Percentiles rank a stretch among this genome's conserved stretches.
Conservation (phyloP, 2,329 filamentous ascomycete genomes). For the Scedosporium minutisporum region DNA sequence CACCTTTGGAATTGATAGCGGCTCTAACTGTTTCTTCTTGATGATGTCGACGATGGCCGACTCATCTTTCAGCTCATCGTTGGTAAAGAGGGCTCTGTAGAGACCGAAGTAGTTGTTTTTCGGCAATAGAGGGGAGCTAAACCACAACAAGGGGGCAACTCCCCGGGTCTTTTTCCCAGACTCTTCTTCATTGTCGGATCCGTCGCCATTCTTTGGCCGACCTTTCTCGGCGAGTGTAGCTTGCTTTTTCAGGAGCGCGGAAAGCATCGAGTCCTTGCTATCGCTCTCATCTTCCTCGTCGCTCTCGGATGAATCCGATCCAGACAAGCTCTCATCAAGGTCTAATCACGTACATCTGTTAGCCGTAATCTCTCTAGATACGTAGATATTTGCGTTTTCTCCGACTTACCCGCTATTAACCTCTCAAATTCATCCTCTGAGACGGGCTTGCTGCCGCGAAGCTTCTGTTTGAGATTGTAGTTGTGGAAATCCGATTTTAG, state of each 20-base stretch:
- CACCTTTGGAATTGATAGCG: constrained; percentile 43
- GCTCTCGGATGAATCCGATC: constrained; percentile 65
- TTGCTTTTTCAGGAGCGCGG: constrained; percentile 71
- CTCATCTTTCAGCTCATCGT: constrained; percentile 57
- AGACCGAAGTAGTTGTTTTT: constrained; percentile 73
- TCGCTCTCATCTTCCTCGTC: constrained; percentile 55
- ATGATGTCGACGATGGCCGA: constrained; percentile 56
- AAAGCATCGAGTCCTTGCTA: constrained; percentile 59
- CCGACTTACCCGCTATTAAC: constrained; percentile 49
- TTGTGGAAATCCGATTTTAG: constrained; percentile 83
- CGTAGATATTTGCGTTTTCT: not conserved
- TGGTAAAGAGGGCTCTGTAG: constrained; percentile 72
- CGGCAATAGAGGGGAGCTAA: constrained; percentile 65
- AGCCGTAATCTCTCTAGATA: not conserved
- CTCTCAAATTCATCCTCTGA: constrained; percentile 79
- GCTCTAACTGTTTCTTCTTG: constrained; percentile 65
- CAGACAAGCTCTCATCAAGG: constrained; percentile 85
- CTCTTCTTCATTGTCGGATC: constrained; percentile 28
- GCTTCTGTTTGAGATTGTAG: constrained; percentile 90
- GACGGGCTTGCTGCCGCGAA: constrained; percentile 63
- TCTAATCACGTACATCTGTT: constrained; percentile 27
- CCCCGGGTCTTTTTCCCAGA: constrained; percentile 45
- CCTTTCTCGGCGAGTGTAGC: constrained; percentile 57
- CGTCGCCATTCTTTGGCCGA: constrained; percentile 36
- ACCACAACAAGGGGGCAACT: constrained; percentile 76